Evolutionary conservation across 1,284 basidiomycete species (phyloP).

Genomic region (Chalciporus sp.): DNA sequence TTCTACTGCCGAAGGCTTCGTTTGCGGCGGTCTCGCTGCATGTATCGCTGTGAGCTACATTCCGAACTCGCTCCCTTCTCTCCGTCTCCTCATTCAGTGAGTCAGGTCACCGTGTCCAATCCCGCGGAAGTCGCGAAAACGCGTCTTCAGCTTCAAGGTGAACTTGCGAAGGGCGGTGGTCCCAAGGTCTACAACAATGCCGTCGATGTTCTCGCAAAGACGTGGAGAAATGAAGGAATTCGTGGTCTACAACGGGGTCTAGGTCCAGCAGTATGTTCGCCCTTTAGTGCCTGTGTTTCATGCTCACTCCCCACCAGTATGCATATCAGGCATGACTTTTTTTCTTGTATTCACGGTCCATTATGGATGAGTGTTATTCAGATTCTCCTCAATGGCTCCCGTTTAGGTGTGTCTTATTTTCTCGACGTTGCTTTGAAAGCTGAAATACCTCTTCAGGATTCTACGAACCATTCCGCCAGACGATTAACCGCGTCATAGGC

Average conservation of each 20-base stretch:
- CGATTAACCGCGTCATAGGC: conserved; percentile 73
- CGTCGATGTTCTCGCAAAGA: conserved; percentile 87
- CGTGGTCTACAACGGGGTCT: conserved; percentile 91
- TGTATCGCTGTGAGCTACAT: conserved; percentile 68
- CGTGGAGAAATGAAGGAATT: conserved; percentile 89
- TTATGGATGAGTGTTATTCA: conserved; percentile 36
- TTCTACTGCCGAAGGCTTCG: conserved; percentile 77
- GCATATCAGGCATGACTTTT: conserved; percentile 77
- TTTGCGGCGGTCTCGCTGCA: conserved; percentile 87
- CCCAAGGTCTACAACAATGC: conserved; percentile 88
- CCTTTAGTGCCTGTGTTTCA: conserved; percentile 5
- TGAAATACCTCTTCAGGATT: conserved; percentile 62
- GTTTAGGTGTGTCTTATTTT: conserved; percentile 65
- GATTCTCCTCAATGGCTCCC: conserved; percentile 93
- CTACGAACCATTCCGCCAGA: conserved; percentile 88
- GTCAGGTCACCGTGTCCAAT: conserved; percentile 80
- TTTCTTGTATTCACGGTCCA: neutral
- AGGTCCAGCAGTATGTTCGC: conserved; percentile 76
- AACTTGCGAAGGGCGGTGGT: conserved; percentile 77
- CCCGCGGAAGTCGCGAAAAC: conserved; percentile 94
- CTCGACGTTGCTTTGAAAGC: neutral
- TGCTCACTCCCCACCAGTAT: conserved; percentile 57
- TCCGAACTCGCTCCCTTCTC: neutral
- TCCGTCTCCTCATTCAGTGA: conserved; percentile 4
- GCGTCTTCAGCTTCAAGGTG: conserved; percentile 91